Conservation (phyloP, 2,329 filamentous ascomycete genomes). For the Orbilia oligospora region DNA sequence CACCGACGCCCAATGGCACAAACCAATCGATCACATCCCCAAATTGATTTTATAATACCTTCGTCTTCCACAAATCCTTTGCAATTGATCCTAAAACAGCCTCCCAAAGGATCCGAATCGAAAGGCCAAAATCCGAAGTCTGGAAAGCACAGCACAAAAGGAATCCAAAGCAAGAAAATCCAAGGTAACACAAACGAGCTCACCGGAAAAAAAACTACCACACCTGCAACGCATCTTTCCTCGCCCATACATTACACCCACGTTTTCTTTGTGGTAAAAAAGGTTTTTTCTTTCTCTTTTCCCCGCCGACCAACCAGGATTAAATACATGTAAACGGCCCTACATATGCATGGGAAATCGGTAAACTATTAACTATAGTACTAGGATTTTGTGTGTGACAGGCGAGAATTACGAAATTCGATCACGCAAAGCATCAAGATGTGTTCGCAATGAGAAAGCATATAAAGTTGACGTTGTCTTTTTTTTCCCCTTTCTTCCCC, state of each 20-base stretch:
- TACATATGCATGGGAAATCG: background rate
- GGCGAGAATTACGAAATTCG: constrained; percentile 44
- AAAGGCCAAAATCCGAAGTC: background rate
- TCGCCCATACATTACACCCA: constrained; percentile 48
- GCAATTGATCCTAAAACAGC: background rate
- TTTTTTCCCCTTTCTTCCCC: background rate
- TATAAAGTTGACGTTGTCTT: constrained; percentile 67
- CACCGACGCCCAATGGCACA: constrained; percentile 7
- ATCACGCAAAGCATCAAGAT: constrained; percentile 57
- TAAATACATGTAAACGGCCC: background rate
- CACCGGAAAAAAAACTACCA: constrained; percentile 50
- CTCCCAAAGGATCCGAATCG: background rate
- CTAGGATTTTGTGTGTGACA: constrained; percentile 36
- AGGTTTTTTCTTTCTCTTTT: constrained; percentile 2
- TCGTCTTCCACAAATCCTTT: constrained; percentile 5
- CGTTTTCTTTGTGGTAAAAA: constrained; percentile 20
- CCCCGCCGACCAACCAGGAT: constrained; percentile 36
- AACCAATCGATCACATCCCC: background rate
- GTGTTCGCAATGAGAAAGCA: constrained; percentile 67
- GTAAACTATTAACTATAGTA: background rate
- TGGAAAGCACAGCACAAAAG: background rate
- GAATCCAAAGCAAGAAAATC: background rate
- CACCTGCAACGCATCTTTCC: constrained; percentile 45
- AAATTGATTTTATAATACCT: constrained; percentile 24
- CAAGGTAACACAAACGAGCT: constrained; percentile 57